Conservation (phyloP, 2,329 filamentous ascomycete species). For the Chrysoporthe deuterocubensis region DNA sequence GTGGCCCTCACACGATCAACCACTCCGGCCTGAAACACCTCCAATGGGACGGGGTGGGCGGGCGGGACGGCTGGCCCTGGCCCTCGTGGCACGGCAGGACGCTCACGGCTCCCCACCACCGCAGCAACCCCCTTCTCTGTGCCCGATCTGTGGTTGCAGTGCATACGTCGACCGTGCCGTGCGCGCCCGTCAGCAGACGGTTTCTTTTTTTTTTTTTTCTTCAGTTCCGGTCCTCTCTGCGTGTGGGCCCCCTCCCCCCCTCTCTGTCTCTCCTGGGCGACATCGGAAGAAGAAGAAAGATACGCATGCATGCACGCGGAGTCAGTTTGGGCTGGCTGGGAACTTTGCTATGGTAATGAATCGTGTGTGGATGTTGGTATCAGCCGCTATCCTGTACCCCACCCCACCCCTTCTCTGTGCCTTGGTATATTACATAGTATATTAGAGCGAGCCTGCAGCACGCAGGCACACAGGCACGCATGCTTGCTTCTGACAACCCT, state of each 20-base stretch:
- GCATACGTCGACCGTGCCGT: background rate
- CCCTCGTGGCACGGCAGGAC: background rate
- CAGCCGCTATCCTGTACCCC: too few relatives aligned
- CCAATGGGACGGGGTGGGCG: background rate
- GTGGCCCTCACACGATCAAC: background rate
- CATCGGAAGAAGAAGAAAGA: too few relatives aligned
- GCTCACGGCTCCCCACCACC: background rate
- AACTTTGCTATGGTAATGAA: too few relatives aligned
- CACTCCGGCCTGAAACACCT: constrained; percentile 3
- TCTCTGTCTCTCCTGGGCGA: too few relatives aligned
- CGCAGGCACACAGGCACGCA: background rate
- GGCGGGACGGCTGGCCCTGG: background rate
- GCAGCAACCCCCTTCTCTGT: background rate
- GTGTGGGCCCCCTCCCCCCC: too few relatives aligned
- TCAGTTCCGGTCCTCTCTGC: too few relatives aligned
- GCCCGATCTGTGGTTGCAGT: constrained; percentile 8
- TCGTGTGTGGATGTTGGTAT: background rate
- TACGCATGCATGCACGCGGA: too few relatives aligned
- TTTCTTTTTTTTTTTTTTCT: background rate
- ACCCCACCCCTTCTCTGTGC: background rate
- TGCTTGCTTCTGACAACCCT: too few relatives aligned
- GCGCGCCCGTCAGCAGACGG: background rate
- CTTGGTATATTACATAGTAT: background rate
- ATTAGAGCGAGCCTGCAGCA: background rate
- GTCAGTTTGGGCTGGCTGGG: too few relatives aligned